Percentiles rank a stretch among this genome's conserved stretches.
These are phyloP conservation scores for Mycena citricolor DNA, from an alignment of 1,284 basidiomycete genomes.

Conservation along the genomic window DNA sequence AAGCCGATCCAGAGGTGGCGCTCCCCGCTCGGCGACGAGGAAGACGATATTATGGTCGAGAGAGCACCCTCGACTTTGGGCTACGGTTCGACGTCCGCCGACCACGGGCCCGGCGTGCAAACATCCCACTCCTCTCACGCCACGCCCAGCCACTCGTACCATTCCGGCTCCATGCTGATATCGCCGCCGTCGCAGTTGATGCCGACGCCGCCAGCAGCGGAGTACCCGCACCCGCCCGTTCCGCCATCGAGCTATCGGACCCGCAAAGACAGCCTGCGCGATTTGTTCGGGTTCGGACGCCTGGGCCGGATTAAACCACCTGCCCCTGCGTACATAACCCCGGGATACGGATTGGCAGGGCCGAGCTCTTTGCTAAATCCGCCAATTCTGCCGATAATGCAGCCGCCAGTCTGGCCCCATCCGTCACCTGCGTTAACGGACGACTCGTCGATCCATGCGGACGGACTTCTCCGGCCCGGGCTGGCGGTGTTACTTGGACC, in stretches of 20 bases:
- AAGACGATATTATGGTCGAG: neutral
- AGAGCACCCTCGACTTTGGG: neutral
- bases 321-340: neutral
- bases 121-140: conserved; percentile 1
- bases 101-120: conserved; percentile 2
- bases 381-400: neutral
- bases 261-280: neutral
- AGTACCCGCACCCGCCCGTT: too few species aligned
- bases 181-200: too few species aligned
- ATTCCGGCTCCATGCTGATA: neutral
- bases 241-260: conserved; percentile 9
- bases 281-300: conserved; percentile 3
- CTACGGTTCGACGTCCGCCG: neutral
- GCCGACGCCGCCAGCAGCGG: too few species aligned
- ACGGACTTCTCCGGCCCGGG: conserved; percentile 7
- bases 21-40: conserved; percentile 8
- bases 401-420: neutral
- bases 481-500: conserved; percentile 13
- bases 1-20: conserved; percentile 1
- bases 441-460: neutral
- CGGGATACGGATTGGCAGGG: neutral
- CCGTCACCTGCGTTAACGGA: conserved; percentile 5
- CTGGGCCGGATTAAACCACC: conserved; percentile 1
- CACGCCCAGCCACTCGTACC: neutral
- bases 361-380: conserved; percentile 14